A percentile compares a stretch with the other conserved stretches of the same genome.
These are phyloP conservation scores for Ogataea dorogensis DNA, from an alignment of 805 yeast species.

Conservation along the genomic window DNA sequence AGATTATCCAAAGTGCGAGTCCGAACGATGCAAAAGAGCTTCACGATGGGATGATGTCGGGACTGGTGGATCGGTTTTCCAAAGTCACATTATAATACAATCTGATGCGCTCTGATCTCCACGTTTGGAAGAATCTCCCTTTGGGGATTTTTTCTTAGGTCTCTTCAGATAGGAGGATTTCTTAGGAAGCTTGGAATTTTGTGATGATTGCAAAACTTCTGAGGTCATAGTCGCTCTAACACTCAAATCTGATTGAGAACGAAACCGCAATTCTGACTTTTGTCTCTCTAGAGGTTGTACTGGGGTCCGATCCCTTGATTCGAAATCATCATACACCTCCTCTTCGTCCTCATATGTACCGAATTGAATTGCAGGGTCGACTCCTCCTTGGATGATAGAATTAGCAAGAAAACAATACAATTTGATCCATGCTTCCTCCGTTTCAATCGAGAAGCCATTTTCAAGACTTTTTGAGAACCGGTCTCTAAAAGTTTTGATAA, in stretches of 20 bases:
- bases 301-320: no score
- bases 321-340: no score
- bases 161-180: constrained; percentile 4
- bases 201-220: not conserved
- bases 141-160: constrained; percentile 1
- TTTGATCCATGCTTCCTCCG: constrained; percentile 71
- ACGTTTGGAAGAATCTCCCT: no score
- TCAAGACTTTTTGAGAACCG: constrained; percentile 40
- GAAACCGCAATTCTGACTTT: no score
- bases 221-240: constrained; percentile 2
- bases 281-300: constrained; percentile 2
- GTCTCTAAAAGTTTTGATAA: constrained; percentile 65
- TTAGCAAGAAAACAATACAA: constrained; percentile 68
- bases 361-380: constrained; percentile 45
- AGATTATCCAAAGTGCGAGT: constrained; percentile 1
- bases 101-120: constrained; percentile 19
- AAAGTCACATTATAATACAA: constrained; percentile 33
- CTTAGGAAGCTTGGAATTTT: not conserved
- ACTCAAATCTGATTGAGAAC: not conserved
- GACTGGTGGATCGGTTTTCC: not conserved
- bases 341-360: constrained; percentile 7
- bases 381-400: constrained; percentile 59
- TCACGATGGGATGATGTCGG: constrained; percentile 1
- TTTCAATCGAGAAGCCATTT: constrained; percentile 50
- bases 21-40: constrained; percentile 4